Evolutionary conservation across 1,284 basidiomycete genomes (phyloP).

Genomic region (Stygiomarasmius scandens): DNA sequence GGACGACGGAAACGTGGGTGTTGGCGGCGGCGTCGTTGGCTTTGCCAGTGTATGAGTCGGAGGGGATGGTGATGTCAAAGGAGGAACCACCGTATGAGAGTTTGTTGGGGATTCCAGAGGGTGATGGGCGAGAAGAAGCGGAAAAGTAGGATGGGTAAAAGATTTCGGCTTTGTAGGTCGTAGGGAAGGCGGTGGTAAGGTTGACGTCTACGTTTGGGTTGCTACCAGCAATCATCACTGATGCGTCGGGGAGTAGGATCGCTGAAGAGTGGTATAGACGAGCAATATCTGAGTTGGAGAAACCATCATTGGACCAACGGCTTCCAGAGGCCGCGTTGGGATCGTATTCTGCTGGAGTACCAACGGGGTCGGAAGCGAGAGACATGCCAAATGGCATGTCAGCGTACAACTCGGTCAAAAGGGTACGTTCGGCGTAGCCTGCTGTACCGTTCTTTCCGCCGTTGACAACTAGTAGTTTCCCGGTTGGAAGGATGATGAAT

Average conservation of each 20-base stretch:
- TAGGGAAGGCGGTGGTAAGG: conserved; percentile 70
- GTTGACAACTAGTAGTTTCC: conserved; percentile 67
- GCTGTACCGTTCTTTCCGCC: conserved; percentile 67
- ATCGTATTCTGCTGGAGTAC: conserved; percentile 77
- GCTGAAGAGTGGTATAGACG: conserved; percentile 89
- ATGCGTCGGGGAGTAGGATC: conserved; percentile 84
- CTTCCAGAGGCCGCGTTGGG: conserved; percentile 63
- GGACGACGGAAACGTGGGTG: conserved; percentile 61
- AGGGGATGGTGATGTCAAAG: conserved; percentile 69
- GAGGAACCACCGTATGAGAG: conserved; percentile 85
- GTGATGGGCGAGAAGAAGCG: conserved; percentile 71
- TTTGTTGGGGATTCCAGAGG: conserved; percentile 69
- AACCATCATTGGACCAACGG: conserved; percentile 73
- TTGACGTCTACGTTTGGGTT: conserved; percentile 92
- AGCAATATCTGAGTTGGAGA: conserved; percentile 63
- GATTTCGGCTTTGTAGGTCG: conserved; percentile 85
- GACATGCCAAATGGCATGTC: conserved; percentile 58
- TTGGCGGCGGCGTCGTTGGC: conserved; percentile 72
- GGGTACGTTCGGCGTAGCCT: conserved; percentile 48
- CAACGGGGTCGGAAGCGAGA: conserved; percentile 65
- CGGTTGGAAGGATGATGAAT: conserved; percentile 23
- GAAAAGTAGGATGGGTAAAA: conserved; percentile 87
- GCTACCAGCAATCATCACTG: conserved; percentile 86
- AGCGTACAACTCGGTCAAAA: conserved; percentile 30
- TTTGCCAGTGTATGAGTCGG: conserved; percentile 66